A percentile compares a stretch with the other conserved stretches of the same genome.
These are phyloP conservation scores for Puccinia coronata DNA, from an alignment of 1,284 basidiomycete species.

Conservation along the genomic window DNA sequence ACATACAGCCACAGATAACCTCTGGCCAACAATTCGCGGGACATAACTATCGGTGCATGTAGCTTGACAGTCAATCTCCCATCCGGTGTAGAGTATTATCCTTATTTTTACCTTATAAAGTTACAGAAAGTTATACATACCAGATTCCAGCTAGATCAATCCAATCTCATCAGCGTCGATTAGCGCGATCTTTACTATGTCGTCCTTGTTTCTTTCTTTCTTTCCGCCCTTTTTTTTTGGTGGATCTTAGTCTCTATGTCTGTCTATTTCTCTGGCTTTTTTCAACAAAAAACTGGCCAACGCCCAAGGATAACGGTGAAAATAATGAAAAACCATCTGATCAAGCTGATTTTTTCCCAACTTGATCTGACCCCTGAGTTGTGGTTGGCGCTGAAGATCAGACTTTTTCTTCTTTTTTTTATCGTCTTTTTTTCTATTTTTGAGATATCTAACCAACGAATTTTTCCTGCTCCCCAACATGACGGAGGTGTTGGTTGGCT, in stretches of 20 bases:
- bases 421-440: not conserved
- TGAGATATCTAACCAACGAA: constrained; percentile 23
- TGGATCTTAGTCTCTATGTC: constrained; percentile 17
- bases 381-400: constrained; percentile 40
- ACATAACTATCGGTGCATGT: constrained; percentile 6
- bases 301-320: constrained; percentile 38
- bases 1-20: constrained; percentile 20
- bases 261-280: constrained; percentile 17
- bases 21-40: not conserved
- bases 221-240: constrained; percentile 15
- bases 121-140: not conserved
- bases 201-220: constrained; percentile 2
- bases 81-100: constrained; percentile 15
- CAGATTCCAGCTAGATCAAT: constrained; percentile 23
- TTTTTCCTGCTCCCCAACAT: constrained; percentile 18
- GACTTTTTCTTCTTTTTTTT: constrained; percentile 11
- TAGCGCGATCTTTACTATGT: constrained; percentile 1
- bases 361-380: constrained; percentile 36
- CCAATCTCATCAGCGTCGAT: constrained; percentile 20
- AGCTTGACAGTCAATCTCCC: constrained; percentile 18
- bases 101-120: constrained; percentile 17
- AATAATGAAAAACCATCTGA: constrained; percentile 39
- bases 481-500: constrained; percentile 24
- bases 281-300: not conserved
- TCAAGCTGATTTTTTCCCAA: constrained; percentile 32